Conservation (phyloP, 306 rosid genomes). For the Acacia melanoxylon region DNA sequence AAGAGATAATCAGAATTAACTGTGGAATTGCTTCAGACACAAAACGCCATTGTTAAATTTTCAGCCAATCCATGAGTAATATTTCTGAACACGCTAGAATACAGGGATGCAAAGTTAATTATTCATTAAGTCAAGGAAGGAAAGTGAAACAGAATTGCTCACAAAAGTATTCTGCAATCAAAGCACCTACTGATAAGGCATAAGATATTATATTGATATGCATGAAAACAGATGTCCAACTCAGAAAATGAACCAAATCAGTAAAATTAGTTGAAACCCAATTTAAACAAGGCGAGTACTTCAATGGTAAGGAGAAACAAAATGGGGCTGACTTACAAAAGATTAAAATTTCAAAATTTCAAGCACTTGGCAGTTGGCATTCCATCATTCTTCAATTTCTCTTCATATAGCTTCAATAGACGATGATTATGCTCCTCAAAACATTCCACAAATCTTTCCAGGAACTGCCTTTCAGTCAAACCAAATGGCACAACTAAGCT, state of each 20-base stretch:
- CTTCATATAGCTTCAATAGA: slow-evolving; percentile 27
- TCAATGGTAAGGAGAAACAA: not conserved
- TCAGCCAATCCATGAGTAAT: not conserved
- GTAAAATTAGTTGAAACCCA: not conserved
- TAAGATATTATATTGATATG: not conserved
- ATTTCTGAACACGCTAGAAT: not conserved
- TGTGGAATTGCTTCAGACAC: not conserved
- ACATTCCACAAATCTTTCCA: slow-evolving; percentile 30
- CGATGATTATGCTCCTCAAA: slow-evolving; percentile 8
- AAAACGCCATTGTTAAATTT: not conserved
- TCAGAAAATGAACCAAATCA: not conserved
- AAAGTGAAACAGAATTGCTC: not conserved
- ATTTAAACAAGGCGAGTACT: not conserved
- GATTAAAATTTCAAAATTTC: not conserved
- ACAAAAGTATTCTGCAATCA: not conserved
- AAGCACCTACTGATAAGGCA: not conserved
- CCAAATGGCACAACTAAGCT: not conserved
- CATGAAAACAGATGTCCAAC: not conserved
- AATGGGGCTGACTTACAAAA: not conserved
- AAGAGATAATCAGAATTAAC: not conserved
- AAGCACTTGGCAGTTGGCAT: not conserved
- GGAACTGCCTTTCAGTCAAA: slow-evolving; percentile 2
- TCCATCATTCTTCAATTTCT: not conserved
- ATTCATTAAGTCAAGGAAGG: not conserved
- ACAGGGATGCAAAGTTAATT: not conserved